phyloP scores from a whole-genome alignment of 2,329 filamentous ascomycete species.

The Exophiala sp. region DNA sequence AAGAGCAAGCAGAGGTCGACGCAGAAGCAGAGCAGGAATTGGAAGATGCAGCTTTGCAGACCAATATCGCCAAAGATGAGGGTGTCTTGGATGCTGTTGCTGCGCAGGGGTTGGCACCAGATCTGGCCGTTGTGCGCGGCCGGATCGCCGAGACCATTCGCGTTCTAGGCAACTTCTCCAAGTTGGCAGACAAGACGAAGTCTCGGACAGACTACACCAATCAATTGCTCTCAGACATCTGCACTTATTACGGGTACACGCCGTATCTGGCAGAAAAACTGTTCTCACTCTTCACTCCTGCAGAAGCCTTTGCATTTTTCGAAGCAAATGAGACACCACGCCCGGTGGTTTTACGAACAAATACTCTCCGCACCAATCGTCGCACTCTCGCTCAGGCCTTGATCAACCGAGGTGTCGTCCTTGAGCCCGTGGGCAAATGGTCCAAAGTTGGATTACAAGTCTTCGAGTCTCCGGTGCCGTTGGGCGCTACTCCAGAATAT shows the following conservation, averaged over 20 bases:
- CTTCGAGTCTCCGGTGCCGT: slow-evolving; percentile 81
- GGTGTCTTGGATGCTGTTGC: slow-evolving; percentile 60
- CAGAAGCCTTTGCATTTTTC: slow-evolving; percentile 96
- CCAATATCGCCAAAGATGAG: slow-evolving; percentile 81
- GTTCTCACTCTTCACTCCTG: slow-evolving; percentile 83
- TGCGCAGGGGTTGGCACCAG: slow-evolving; percentile 71
- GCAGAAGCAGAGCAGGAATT: slow-evolving; percentile 82
- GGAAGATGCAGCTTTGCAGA: slow-evolving; percentile 80
- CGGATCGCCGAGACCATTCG: slow-evolving; percentile 92
- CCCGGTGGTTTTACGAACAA: slow-evolving; percentile 93
- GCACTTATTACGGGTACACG: slow-evolving; percentile 95
- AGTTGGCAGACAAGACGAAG: slow-evolving; percentile 72
- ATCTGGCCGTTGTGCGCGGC: slow-evolving; percentile 81
- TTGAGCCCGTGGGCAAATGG: slow-evolving; percentile 98
- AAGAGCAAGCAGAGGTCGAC: slow-evolving; percentile 70
- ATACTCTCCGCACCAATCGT: slow-evolving; percentile 77
- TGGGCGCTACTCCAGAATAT: slow-evolving; percentile 96
- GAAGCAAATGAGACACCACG: slow-evolving; percentile 95
- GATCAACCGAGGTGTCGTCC: slow-evolving; percentile 92
- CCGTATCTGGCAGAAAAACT: slow-evolving; percentile 94
- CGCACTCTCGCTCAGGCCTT: slow-evolving; percentile 84
- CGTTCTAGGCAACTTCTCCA: slow-evolving; percentile 82
- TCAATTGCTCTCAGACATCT: slow-evolving; percentile 86
- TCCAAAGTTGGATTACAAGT: slow-evolving; percentile 96
- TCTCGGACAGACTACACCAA: slow-evolving; percentile 84